Evolutionary conservation across 2,329 filamentous ascomycete species (phyloP).

Genomic region (Teratosphaeria gauchensis): DNA sequence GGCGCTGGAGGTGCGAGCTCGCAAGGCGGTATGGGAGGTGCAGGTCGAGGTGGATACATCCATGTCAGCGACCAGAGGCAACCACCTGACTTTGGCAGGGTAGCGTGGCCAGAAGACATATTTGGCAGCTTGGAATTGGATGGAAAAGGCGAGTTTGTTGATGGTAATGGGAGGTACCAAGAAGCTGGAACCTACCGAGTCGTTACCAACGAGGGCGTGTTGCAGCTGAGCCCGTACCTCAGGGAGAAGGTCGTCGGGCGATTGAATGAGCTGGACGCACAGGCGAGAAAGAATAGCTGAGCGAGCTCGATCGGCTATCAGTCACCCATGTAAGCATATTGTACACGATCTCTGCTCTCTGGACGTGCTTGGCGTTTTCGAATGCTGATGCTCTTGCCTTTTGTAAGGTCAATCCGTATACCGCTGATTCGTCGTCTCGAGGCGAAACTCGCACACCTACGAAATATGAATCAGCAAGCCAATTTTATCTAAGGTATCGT

Average conservation of each 20-base stretch:
- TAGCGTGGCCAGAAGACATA: conserved; percentile 57
- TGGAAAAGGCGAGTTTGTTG: conserved; percentile 46
- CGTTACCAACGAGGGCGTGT: conserved; percentile 50
- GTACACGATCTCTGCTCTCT: background rate
- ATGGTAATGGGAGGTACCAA: conserved; percentile 49
- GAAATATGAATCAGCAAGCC: background rate
- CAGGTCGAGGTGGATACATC: conserved; percentile 51
- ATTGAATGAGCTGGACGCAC: conserved; percentile 24
- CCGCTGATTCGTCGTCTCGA: background rate
- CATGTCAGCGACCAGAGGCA: conserved; percentile 52
- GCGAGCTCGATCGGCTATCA: background rate
- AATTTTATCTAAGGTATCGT: no score
- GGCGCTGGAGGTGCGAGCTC: conserved; percentile 47
- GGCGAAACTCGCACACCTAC: background rate
- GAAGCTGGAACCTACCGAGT: conserved; percentile 53
- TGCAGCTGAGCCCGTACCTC: conserved; percentile 26
- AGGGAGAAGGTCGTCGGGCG: conserved; percentile 24
- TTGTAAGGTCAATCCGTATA: background rate
- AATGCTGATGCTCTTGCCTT: background rate
- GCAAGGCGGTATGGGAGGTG: conserved; percentile 50
- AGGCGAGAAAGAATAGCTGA: conserved; percentile 14
- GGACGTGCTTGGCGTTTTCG: background rate
- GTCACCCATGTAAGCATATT: background rate
- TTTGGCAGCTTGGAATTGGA: conserved; percentile 57
- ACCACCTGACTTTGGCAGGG: conserved; percentile 54